Conservation (phyloP, 805 yeast species). For the Metschnikowia baotianmanensis region DNA sequence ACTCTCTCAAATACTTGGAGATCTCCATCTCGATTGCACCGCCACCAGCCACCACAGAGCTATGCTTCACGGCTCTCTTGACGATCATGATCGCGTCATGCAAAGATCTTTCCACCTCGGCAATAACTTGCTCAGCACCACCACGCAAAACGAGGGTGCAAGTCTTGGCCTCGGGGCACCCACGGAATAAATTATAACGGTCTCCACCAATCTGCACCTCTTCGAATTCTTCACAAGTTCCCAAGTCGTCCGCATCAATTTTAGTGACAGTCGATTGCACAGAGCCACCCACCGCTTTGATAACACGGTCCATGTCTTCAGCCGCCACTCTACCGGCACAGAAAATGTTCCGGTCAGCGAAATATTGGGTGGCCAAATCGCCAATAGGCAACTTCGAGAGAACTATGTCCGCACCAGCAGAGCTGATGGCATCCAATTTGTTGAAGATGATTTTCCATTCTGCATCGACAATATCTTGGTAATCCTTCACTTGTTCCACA, state of each 20-base stretch:
- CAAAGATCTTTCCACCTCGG: slow-evolving; percentile 95
- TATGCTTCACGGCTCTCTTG: slow-evolving; percentile 87
- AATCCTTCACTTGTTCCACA: slow-evolving; percentile 88
- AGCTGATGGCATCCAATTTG: slow-evolving; percentile 78
- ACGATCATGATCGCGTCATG: slow-evolving; percentile 99
- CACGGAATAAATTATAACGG: slow-evolving; percentile 88
- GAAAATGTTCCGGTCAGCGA: slow-evolving; percentile 93
- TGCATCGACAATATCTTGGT: slow-evolving; percentile 97
- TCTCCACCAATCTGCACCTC: slow-evolving; percentile 96
- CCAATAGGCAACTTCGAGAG: slow-evolving; percentile 95
- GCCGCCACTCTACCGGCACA: slow-evolving; percentile 94
- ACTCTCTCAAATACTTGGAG: slow-evolving; percentile 82
- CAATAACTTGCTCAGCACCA: slow-evolving; percentile 97
- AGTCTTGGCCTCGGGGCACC: slow-evolving; percentile 89
- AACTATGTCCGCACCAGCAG: slow-evolving; percentile 88
- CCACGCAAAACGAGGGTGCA: slow-evolving; percentile 94
- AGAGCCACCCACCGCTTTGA: slow-evolving; percentile 90
- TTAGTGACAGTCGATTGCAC: slow-evolving; percentile 75
- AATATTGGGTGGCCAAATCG: slow-evolving; percentile 97
- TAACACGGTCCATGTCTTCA: slow-evolving; percentile 90
- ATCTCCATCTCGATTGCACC: slow-evolving; percentile 99
- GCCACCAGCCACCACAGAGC: slow-evolving; percentile 93
- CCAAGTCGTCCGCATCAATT: slow-evolving; percentile 61
- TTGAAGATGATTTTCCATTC: slow-evolving; percentile 93
- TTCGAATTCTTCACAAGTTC: slow-evolving; percentile 59